phyloP scores from a whole-genome alignment of 164 flowering plant species.

The Sedum album region DNA sequence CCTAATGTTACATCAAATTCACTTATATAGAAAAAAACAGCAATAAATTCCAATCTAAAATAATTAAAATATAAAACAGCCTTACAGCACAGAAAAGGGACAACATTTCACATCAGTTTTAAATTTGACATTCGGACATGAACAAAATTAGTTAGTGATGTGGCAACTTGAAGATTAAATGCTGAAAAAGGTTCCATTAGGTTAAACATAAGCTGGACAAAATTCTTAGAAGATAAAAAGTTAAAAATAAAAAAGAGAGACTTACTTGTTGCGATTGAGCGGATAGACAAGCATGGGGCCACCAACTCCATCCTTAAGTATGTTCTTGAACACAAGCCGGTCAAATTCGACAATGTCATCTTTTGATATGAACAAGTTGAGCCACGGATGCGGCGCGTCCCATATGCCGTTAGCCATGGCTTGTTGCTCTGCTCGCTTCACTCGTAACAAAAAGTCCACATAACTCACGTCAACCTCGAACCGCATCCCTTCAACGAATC shows the following conservation, averaged over 20 bases:
- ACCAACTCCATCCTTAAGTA: conserved; percentile 59
- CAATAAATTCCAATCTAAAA: neutral
- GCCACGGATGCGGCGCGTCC: conserved; percentile 93
- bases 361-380: conserved; percentile 64
- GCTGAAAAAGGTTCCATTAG: neutral
- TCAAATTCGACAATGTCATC: conserved; percentile 48
- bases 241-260: neutral
- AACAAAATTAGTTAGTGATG: neutral
- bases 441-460: conserved; percentile 58
- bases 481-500: conserved; percentile 29
- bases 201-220: neutral
- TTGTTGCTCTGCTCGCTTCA: conserved; percentile 42
- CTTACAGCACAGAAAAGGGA: neutral
- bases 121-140: neutral
- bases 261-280: conserved; percentile 63
- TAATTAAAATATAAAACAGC: neutral
- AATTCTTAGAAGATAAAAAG: neutral
- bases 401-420: conserved; percentile 60
- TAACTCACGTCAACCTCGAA: conserved; percentile 53
- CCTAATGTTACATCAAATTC: neutral
- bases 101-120: neutral
- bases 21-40: neutral
- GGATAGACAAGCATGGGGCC: conserved; percentile 93
- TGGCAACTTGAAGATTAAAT: neutral
- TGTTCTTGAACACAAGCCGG: conserved; percentile 46